Evolutionary conservation across 2,329 filamentous ascomycete species (phyloP), one percentile per base, ranked within the genome.

Genomic region (Penicillium sp.): DNA sequence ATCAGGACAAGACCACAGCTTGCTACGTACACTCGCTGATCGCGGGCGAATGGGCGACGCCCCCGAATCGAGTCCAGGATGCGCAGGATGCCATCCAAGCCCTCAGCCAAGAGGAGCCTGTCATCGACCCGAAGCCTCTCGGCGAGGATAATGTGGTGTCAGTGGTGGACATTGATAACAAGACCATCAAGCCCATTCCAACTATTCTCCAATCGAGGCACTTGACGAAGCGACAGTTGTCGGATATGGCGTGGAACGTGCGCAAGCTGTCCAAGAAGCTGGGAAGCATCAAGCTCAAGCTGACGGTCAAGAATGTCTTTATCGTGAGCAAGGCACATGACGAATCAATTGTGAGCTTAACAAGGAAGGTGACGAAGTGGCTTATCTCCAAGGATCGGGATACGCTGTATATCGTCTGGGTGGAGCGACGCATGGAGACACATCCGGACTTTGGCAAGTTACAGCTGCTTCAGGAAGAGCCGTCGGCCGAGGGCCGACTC

Each of bases 171-270:
- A 36, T 42, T 23, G 58, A 55, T 8, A 53, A 48, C 16, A 41
- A 41, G 14, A 33, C 39, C 13, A 26, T 56, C 15, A 57, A 58
- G 13, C 58, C 59, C 10, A 46, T 57, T 13, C 57, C 63, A n/a
- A 62, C 66, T 7, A 69, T 75, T 17, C 70, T 75, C 13, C 73
- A 81, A 41, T 83, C 80, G 43, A 79, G 91, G n/a, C 78, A 96
- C 34, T 75, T 97, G 52, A 96, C 90, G 1, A 97, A 97, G 72
- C 89, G 87, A 64, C 88, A 98, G 66, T 75, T 98, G 28, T 89
- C 86, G 10, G 93, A 97, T 57, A 97, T 98, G 91, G 90, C 91
- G 0, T 90, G 91, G 81, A 90, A 91, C 17, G 93, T 97, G 42
- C 78, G 93, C 33, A 88, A 96, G 66, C 72, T 98, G 43, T 91